Evolutionary conservation across 306 rosid species (phyloP).

Genomic region (Aeschynomene evenia): DNA sequence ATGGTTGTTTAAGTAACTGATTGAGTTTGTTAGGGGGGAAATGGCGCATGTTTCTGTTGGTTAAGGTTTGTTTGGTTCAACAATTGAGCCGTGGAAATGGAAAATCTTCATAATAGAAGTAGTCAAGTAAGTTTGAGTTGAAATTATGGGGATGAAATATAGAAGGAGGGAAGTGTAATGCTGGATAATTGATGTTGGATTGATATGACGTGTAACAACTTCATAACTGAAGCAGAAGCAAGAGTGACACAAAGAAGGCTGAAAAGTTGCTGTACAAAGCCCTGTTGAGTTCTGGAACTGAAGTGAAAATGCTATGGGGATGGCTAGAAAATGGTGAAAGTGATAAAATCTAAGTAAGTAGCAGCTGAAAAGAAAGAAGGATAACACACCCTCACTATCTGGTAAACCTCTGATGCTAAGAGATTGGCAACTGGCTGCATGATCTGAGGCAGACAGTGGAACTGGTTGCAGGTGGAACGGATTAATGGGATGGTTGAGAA

Average conservation of each 20-base stretch:
- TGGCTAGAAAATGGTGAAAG: neutral
- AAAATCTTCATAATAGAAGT: neutral
- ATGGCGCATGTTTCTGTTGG: conserved; percentile 44
- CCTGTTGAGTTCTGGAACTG: neutral
- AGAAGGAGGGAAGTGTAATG: neutral
- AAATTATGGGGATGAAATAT: neutral
- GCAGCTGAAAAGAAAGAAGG: neutral
- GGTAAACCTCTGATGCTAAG: neutral
- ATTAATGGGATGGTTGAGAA: neutral
- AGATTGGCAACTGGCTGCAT: neutral
- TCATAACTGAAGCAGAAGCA: neutral
- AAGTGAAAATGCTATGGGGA: neutral
- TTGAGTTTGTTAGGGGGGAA: conserved; percentile 36
- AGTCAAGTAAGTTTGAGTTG: conserved; percentile 11
- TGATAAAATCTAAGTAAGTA: neutral
- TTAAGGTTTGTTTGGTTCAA: conserved; percentile 24
- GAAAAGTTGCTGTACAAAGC: neutral
- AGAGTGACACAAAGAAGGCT: neutral
- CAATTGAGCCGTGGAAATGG: neutral
- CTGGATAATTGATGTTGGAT: neutral
- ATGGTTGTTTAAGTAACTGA: conserved; percentile 24
- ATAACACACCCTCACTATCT: neutral
- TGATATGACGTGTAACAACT: neutral
- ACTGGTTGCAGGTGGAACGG: neutral
- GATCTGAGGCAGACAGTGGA: neutral